Conservation (phyloP, 208 protist genomes). For the Leptomonas pyrrhocoris region DNA sequence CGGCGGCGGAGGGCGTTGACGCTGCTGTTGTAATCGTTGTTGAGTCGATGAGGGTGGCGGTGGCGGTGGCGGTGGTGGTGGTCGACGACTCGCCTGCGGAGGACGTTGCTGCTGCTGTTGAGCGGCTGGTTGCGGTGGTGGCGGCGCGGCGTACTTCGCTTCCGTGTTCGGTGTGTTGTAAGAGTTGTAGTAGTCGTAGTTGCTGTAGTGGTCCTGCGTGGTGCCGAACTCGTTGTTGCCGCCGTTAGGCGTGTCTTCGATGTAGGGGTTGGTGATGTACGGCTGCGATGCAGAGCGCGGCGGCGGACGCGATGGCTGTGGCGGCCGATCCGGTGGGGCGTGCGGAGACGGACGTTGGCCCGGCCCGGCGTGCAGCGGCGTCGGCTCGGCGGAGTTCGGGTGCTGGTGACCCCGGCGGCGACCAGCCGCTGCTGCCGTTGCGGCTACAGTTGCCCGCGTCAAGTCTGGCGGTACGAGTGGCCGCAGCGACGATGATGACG, state of each 20-base stretch:
- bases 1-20: background rate
- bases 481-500: background rate
- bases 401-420: constrained; percentile 8
- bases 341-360: background rate
- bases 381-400: constrained; percentile 27
- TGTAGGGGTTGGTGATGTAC: constrained; percentile 14
- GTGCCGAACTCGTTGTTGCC: constrained; percentile 1
- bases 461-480: background rate
- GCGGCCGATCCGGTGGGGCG: background rate
- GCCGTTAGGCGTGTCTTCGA: constrained; percentile 10
- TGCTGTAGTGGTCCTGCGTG: background rate
- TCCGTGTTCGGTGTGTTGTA: constrained; percentile 1
- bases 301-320: constrained; percentile 1
- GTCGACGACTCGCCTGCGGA: background rate
- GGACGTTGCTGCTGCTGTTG: constrained; percentile 15
- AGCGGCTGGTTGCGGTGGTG: background rate
- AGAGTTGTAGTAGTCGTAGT: background rate
- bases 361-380: constrained; percentile 8
- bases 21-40: constrained; percentile 6
- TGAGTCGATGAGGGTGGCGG: background rate
- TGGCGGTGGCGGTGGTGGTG: background rate
- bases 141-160: background rate
- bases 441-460: background rate
- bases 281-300: constrained; percentile 18
- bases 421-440: background rate